Base-by-base conservation (phyloP, 2,329 filamentous ascomycete species). In the Pyrenophora tritici-repentis region DNA sequence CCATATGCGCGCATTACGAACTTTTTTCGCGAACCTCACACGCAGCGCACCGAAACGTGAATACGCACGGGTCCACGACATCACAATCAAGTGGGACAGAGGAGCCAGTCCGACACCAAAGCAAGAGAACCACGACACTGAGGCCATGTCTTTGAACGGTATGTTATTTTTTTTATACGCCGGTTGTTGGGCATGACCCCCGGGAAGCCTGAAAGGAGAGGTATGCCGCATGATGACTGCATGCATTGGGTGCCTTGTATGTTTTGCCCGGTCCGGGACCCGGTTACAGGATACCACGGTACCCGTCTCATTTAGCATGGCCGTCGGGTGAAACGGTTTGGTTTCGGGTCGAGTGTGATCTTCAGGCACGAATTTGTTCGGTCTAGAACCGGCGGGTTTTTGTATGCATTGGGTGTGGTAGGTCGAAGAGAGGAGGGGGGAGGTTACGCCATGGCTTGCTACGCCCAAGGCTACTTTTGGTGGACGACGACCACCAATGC, bases 1-100 rank as follows among this genome's bases (percentile, higher is more conserved):
- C 32, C 42, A 26, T 6, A 54, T 54, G 51, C 51, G 47, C 14
- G 3, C 51, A n/a, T 22, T 53, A 44, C 50, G 46, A 2, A 36
- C 18, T 17, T 18, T 46, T 6, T n/a, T 50, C 17, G 36, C 36
- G 14, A 45, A 41, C 16, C 18, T 47, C 16, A 16, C 32, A 36
- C 47, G 43, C 26, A 17, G 17, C 4, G 26, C 48, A 10, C 26
- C 37, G 2, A 61, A 45, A 41, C 59, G 65, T 33, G 46, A 56
- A 5, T 68, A 57, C 56, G 67, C 67, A 13, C 63, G 67, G 41
- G 67, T 71, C 3, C 67, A 69, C 65, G 66, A 71, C 58, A 56
- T 61, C 6, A 36, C 46, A 34, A 54, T 55, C 32, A 47, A 53
- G 46, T 56, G 49, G 45, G 40, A 43, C 24, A 44, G 43, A 14